phyloP scores from a whole-genome alignment of 768 basidiomycete species.

The Lactarius pseudohatsudake region DNA sequence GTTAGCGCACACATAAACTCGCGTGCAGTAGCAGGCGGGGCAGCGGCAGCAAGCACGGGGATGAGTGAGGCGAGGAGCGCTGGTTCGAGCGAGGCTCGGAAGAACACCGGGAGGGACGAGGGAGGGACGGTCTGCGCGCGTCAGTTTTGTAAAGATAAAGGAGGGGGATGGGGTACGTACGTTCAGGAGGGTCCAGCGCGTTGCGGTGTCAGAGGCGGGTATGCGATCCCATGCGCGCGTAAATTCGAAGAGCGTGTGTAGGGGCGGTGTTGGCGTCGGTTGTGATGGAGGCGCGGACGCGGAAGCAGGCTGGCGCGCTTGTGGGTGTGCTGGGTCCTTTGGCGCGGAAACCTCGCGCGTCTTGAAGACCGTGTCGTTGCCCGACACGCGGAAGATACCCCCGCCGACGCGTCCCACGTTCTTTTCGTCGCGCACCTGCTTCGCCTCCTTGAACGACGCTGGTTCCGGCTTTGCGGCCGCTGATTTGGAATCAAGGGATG shows the following conservation, averaged over 20 bases:
- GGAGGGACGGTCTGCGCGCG: conserved; percentile 53
- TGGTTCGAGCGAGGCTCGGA: conserved; percentile 71
- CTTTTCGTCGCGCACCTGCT: conserved; percentile 50
- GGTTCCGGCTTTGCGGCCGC: conserved; percentile 27
- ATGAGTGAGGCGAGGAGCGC: conserved; percentile 58
- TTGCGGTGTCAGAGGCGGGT: conserved; percentile 36
- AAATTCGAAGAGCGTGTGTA: conserved; percentile 59
- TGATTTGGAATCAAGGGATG: conserved; percentile 14
- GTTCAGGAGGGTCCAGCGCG: conserved; percentile 58
- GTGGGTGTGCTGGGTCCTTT: neutral
- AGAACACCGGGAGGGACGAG: conserved; percentile 55
- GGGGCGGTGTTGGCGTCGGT: conserved; percentile 26
- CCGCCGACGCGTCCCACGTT: conserved; percentile 52
- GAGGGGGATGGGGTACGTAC: conserved; percentile 43
- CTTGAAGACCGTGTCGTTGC: conserved; percentile 57
- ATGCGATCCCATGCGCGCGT: conserved; percentile 54
- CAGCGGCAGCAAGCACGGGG: conserved; percentile 43
- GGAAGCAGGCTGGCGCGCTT: neutral
- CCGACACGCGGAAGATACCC: conserved; percentile 69
- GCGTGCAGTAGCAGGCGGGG: conserved; percentile 36
- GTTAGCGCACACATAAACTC: conserved; percentile 55
- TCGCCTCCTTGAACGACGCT: conserved; percentile 56
- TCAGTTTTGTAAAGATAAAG: conserved; percentile 1
- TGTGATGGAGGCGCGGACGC: conserved; percentile 11
- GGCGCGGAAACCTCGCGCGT: conserved; percentile 30